These are phyloP conservation scores for Candida freyschussii DNA, from an alignment of 1,139 yeast species.

Conservation along the genomic window DNA sequence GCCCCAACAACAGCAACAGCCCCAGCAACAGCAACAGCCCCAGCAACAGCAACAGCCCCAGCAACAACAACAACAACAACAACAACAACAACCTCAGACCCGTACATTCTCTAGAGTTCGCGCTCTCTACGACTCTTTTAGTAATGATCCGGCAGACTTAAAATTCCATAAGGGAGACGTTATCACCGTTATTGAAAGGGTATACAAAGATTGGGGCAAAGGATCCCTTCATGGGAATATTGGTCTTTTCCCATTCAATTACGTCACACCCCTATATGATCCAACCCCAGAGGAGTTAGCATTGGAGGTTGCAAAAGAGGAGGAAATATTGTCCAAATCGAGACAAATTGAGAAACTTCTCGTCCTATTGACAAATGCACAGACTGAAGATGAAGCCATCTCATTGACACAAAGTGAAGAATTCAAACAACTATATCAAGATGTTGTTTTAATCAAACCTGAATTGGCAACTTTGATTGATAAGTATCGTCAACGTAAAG, in stretches of 20 bases:
- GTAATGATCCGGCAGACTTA: constrained; percentile 67
- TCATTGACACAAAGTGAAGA: constrained; percentile 42
- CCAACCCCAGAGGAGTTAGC: constrained; percentile 52
- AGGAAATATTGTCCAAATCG: constrained; percentile 42
- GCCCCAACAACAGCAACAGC: constrained; percentile 1
- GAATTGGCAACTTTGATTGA: constrained; percentile 68
- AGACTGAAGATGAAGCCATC: constrained; percentile 29
- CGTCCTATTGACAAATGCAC: constrained; percentile 46
- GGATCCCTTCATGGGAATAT: constrained; percentile 76
- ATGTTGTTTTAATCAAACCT: constrained; percentile 68
- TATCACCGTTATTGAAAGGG: constrained; percentile 81
- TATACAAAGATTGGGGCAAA: constrained; percentile 94
- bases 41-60: constrained; percentile 6
- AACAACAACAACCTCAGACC: constrained; percentile 6
- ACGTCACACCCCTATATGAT: constrained; percentile 75
- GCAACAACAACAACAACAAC: constrained; percentile 9
- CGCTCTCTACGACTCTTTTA: constrained; percentile 76
- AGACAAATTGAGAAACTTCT: constrained; percentile 61
- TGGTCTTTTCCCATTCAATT: constrained; percentile 93
- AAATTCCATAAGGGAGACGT: constrained; percentile 71
- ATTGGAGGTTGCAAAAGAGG: constrained; percentile 39
- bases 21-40: constrained; percentile 7
- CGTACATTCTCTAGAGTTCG: constrained; percentile 48
- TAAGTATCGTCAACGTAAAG: constrained; percentile 66
- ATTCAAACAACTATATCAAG: constrained; percentile 55